A percentile compares a stretch with the other conserved stretches of the same genome.
phyloP scores from a whole-genome alignment of 768 basidiomycete species.

The Trametes elegans region DNA sequence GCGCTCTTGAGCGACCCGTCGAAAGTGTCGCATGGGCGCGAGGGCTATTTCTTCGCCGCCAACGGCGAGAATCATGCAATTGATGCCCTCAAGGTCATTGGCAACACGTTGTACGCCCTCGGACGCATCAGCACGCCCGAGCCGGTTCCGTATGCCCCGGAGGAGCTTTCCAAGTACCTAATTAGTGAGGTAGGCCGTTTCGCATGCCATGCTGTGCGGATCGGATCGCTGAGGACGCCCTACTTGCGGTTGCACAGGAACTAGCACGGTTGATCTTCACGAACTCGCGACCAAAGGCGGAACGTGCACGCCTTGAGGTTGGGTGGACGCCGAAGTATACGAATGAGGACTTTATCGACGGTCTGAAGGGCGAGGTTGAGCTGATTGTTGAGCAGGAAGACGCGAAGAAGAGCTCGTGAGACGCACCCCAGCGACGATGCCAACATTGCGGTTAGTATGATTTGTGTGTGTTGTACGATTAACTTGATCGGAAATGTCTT shows the following conservation, averaged over 20 bases:
- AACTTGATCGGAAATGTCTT: no score
- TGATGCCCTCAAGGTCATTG: slow-evolving; percentile 33
- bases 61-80: slow-evolving; percentile 27
- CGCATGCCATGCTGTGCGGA: no score
- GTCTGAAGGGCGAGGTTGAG: slow-evolving; percentile 45
- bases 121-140: slow-evolving; percentile 17
- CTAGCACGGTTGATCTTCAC: not conserved
- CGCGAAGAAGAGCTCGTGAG: not conserved
- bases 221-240: no score
- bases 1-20: slow-evolving; percentile 25
- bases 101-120: slow-evolving; percentile 29
- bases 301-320: slow-evolving; percentile 36
- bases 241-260: not conserved
- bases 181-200: no score
- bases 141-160: not conserved
- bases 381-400: not conserved
- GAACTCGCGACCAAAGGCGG: slow-evolving; percentile 25
- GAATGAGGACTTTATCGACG: slow-evolving; percentile 48
- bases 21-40: slow-evolving; percentile 29
- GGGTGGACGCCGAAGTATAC: slow-evolving; percentile 53
- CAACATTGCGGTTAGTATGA: no score
- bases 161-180: no score
- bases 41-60: slow-evolving; percentile 33
- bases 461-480: no score
- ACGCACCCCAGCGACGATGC: no score